phyloP scores from a whole-genome alignment of 257 asterid genomes.

The Ophiorrhiza pumila region DNA sequence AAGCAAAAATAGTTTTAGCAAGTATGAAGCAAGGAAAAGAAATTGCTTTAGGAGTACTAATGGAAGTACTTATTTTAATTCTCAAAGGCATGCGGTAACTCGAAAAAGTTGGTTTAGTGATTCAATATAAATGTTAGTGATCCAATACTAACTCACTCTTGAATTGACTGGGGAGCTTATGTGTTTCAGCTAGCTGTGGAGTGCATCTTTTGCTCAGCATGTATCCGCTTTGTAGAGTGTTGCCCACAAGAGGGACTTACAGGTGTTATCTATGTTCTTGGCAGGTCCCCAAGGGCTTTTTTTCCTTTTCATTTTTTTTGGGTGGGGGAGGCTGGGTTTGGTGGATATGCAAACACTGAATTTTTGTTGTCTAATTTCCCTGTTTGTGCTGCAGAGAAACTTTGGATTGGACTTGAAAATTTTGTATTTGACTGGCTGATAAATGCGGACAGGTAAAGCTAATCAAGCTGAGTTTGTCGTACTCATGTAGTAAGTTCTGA shows the following conservation, averaged over 20 bases:
- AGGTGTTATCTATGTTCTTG: slow-evolving; percentile 43
- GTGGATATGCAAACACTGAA: neutral
- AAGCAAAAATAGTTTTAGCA: neutral
- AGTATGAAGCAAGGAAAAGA: neutral
- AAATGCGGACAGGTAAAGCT: slow-evolving; percentile 88
- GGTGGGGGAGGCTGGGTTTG: neutral
- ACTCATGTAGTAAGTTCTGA: neutral
- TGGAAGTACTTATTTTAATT: neutral
- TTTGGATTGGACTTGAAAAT: slow-evolving; percentile 97
- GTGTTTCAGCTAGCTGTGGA: slow-evolving; percentile 91
- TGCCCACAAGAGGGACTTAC: slow-evolving; percentile 99
- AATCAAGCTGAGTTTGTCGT: slow-evolving; percentile 6
- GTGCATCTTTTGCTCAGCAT: slow-evolving; percentile 99
- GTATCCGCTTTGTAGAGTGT: slow-evolving; percentile 98
- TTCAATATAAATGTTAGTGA: neutral
- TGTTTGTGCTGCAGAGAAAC: slow-evolving; percentile 64
- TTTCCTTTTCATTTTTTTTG: neutral
- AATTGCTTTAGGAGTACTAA: neutral
- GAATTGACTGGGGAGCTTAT: neutral
- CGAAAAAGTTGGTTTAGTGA: neutral
- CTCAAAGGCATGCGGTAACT: neutral
- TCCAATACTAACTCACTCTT: slow-evolving; percentile 1
- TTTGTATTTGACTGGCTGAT: slow-evolving; percentile 99
- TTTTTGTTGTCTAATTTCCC: slow-evolving; percentile 21
- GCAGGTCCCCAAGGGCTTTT: neutral